Evolutionary conservation across 345 rosid genomes (phyloP), one percentile per base, ranked within the genome.

Genomic region (Melastoma malabathricum): DNA sequence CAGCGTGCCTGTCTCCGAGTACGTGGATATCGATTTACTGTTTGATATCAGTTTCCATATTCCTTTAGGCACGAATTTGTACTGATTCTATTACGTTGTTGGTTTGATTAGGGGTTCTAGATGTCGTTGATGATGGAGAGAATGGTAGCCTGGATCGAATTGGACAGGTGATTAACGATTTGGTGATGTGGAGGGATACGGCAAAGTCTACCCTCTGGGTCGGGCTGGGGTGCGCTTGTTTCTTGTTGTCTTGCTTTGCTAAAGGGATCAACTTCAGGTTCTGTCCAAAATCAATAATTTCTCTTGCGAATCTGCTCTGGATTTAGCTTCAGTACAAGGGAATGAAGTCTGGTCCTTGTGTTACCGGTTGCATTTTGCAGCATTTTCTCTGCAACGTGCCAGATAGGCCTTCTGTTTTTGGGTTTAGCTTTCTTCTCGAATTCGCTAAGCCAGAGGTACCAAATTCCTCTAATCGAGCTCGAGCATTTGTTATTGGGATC

Each of bases 191-290:
- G 97, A 81, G 66, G 60, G 94, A 89, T 64, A 76, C 62, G 53
- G 84, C 95, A 6, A 89, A 79, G 58, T 83, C 97, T 31, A 86
- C 81, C 19, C 79, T 89, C 50, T 89, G 97, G 94, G 86, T 86
- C 54, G 98, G 96, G 22, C 57, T 90, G 10, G 94, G 98, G 20
- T 83, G 77, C 59, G 47, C 86, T n/a, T 75, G 77, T 59, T 78
- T 81, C 84, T 46, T 86, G 13, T 83, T 94, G 50, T 81, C 96
- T 72, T 82, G 84, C 74, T 80, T 90, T 60, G 69, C 98, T 16
- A 75, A 63, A 74, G 89, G 94, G 19, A 54, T 84, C 47, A 73
- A 49, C 74, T 84, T 84, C 64, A 83, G 89, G 96, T 86, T 22
- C 48, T 50, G 59, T 44, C n/a, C 49, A 34, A 17, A n/a, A 23